phyloP scores from a whole-genome alignment of 306 rosid genomes.

The Adenanthera pavonina region DNA sequence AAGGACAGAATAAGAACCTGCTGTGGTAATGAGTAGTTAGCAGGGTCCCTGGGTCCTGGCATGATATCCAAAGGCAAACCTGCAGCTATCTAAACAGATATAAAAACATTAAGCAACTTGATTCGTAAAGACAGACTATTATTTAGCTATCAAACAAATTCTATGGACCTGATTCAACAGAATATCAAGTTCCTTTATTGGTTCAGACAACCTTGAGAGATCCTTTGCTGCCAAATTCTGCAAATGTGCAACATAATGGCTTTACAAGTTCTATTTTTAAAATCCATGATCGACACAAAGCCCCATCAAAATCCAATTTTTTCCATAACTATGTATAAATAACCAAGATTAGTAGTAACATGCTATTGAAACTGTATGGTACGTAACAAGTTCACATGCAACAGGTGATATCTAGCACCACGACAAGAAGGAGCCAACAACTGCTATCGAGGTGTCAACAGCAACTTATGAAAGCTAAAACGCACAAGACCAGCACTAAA shows the following conservation, averaged over 20 bases:
- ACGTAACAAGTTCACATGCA: constrained; percentile 7
- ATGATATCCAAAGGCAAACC: constrained; percentile 90
- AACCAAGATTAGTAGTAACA: constrained; percentile 22
- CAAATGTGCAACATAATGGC: constrained; percentile 38
- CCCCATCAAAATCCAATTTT: constrained; percentile 2
- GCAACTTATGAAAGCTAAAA: constrained; percentile 15
- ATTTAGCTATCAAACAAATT: constrained; percentile 29
- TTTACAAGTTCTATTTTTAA: constrained; percentile 7
- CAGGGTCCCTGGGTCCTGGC: constrained; percentile 93
- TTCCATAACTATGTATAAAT: not conserved
- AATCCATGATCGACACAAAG: not conserved
- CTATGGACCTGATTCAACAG: constrained; percentile 82
- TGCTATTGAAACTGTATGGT: not conserved
- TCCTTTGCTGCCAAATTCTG: constrained; percentile 83
- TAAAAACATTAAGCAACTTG: constrained; percentile 42
- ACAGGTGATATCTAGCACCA: not conserved
- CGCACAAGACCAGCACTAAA: not conserved
- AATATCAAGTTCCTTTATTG: constrained; percentile 87
- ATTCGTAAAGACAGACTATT: constrained; percentile 25
- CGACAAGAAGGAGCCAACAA: constrained; percentile 6
- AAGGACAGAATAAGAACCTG: constrained; percentile 67
- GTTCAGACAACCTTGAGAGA: constrained; percentile 73
- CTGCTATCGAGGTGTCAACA: not conserved
- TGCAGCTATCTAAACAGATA: constrained; percentile 69
- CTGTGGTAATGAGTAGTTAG: constrained; percentile 88